Percentiles rank a stretch among this genome's conserved stretches.
Evolutionary conservation across 2,329 filamentous ascomycete species (phyloP).

Genomic region (Verticillium longisporum): DNA sequence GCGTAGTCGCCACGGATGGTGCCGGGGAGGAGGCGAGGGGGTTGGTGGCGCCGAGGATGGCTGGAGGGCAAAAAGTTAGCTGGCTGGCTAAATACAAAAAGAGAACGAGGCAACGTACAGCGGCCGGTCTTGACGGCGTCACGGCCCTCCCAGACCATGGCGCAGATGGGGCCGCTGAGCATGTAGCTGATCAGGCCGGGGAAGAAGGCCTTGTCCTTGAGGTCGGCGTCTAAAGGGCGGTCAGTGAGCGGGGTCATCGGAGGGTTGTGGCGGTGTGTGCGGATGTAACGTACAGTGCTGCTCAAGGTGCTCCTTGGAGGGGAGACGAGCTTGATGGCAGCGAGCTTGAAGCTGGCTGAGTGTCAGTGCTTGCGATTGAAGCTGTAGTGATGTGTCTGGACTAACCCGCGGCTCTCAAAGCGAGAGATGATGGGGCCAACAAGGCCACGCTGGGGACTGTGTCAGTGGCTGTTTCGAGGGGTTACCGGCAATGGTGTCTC

Average conservation of each 20-base stretch:
- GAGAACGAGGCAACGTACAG: constrained; percentile 42
- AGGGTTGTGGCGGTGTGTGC: background rate
- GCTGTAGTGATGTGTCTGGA: constrained; percentile 11
- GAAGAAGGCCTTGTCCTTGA: constrained; percentile 96
- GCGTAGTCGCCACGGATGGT: constrained; percentile 96
- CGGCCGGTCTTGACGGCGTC: constrained; percentile 99
- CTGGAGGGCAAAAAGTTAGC: constrained; percentile 30
- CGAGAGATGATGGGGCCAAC: constrained; percentile 95
- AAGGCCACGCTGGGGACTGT: constrained; percentile 71
- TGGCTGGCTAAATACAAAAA: constrained; percentile 1
- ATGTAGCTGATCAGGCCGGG: constrained; percentile 91
- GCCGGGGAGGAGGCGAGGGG: constrained; percentile 88
- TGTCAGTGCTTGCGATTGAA: constrained; percentile 2
- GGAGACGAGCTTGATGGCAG: constrained; percentile 89
- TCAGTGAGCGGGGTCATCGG: constrained; percentile 18
- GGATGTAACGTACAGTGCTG: constrained; percentile 65
- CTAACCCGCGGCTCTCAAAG: constrained; percentile 93
- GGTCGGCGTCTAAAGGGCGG: constrained; percentile 61
- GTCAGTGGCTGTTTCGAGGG: constrained; percentile 4
- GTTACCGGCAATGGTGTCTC: background rate
- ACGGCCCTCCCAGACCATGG: constrained; percentile 99
- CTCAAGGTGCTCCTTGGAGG: constrained; percentile 96
- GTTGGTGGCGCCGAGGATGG: constrained; percentile 98
- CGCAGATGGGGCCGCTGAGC: constrained; percentile 91
- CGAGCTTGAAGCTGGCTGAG: constrained; percentile 81